Evolutionary conservation across 805 yeast species (phyloP).

Genomic region (Zygoascus biomembranicola): DNA sequence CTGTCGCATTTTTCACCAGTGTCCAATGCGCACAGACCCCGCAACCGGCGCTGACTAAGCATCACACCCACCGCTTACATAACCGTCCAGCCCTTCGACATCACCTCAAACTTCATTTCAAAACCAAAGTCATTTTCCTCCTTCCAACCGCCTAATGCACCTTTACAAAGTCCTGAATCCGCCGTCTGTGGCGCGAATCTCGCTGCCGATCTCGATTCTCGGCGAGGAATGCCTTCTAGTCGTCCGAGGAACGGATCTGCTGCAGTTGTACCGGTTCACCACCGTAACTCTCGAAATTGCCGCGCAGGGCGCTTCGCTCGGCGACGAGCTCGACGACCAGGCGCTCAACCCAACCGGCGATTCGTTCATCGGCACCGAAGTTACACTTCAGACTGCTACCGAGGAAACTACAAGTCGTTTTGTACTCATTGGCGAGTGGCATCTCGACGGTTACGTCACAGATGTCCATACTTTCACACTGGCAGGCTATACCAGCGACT

Average conservation of each 20-base stretch:
- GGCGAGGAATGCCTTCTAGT: conserved; percentile 49
- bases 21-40: too few species aligned
- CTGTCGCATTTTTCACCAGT: too few species aligned
- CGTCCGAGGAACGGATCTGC: conserved; percentile 54
- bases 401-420: conserved; percentile 25
- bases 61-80: not conserved
- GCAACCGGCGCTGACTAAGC: not conserved
- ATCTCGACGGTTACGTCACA: conserved; percentile 60
- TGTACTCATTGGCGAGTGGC: conserved; percentile 52
- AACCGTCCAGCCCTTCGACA: not conserved
- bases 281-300: conserved; percentile 6
- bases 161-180: conserved; percentile 68
- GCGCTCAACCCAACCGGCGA: conserved; percentile 14
- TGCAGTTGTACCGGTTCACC: conserved; percentile 48
- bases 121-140: not conserved
- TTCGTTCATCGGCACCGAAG: conserved; percentile 19
- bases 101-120: not conserved
- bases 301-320: conserved; percentile 12
- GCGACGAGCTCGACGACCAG: conserved; percentile 18
- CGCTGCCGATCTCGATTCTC: conserved; percentile 36
- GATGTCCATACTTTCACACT: conserved; percentile 43
- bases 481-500: conserved; percentile 44
- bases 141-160: conserved; percentile 44
- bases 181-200: conserved; percentile 64
- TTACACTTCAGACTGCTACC: conserved; percentile 17